phyloP scores from a whole-genome alignment of 2,329 filamentous ascomycete genomes.

The Penicillium sp. region DNA sequence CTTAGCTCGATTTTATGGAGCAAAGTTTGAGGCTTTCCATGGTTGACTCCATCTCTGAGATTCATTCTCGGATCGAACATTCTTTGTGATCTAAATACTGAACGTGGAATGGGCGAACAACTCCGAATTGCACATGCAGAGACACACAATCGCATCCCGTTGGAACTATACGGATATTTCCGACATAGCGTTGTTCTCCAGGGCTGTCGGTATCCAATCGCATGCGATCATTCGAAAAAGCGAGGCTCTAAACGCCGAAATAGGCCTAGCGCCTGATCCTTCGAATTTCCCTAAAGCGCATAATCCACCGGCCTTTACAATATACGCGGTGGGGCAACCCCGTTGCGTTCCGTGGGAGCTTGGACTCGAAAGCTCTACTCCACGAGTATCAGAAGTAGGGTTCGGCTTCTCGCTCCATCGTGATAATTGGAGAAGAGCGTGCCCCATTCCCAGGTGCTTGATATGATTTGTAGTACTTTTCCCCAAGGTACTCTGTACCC shows the following conservation, averaged over 20 bases:
- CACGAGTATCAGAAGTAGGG: conserved; percentile 7
- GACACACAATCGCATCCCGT: too few relatives aligned
- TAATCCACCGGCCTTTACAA: neutral
- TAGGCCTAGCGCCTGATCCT: conserved; percentile 14
- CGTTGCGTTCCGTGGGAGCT: conserved; percentile 24
- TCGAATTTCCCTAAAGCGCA: conserved; percentile 14
- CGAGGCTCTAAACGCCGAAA: neutral
- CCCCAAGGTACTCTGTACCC: neutral
- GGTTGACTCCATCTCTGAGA: neutral
- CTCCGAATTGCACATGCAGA: too few relatives aligned
- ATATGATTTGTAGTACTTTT: neutral
- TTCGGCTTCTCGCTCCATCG: neutral
- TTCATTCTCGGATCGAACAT: neutral
- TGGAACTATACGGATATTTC: too few relatives aligned
- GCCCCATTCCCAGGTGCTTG: neutral
- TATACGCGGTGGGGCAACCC: conserved; percentile 19
- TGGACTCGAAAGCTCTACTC: conserved; percentile 13
- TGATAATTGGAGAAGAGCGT: neutral
- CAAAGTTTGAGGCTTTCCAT: neutral
- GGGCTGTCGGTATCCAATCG: conserved; percentile 13
- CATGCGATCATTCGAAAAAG: neutral
- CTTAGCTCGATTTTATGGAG: neutral
- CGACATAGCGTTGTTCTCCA: too few relatives aligned
- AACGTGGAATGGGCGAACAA: too few relatives aligned
- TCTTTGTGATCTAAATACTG: neutral